Evolutionary conservation across 306 rosid species (phyloP), one percentile per base, ranked within the genome.

Genomic region (Cyclanthera cordifolia): DNA sequence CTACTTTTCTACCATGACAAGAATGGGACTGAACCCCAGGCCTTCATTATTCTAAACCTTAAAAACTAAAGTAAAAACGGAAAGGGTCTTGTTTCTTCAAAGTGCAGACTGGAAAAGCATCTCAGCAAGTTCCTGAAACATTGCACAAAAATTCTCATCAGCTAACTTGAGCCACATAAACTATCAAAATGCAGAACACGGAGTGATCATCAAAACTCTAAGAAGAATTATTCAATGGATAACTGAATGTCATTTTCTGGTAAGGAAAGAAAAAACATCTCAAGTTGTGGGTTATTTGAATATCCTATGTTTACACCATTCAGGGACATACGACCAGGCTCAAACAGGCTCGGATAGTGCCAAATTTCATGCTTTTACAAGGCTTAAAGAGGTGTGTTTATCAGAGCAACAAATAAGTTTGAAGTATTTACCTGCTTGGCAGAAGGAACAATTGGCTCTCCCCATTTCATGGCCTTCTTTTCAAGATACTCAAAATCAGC

Each of bases 111-210:
- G 99, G 86, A 93, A 82, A 70, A 84, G 81, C 94, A 88, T 85
- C 87, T 93, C 96, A 12, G 99, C 96, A 34, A 90, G 94, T 85
- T 93, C 99, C 99, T 93, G 95, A 72, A 80, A 76, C 75, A 78
- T 48, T 54, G 17, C 65, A 58, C 24, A 14, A 0, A 15, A 27
- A 14, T 25, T 13, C 50, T 45, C 15, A 39, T 71, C 34, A 28
- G 17, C 52, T 59, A 16, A 16, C 14, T 56, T 50, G 3, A 27
- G 10, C 7, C 39, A 27, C 8, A 57, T 30, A 1, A 43, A 23
- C 25, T 3, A 53, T 4, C 5, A 23, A 53, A 27, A 55, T 17
- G 15, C 6, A 25, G 13, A 52, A 27, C 5, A 0, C 17, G 34
- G 12, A 32, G n/a, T 46, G 17, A 46, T 46, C n/a, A 46, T 12